Base-by-base conservation (phyloP, 805 yeast genomes). In the Nakazawaea wyomingensis region DNA sequence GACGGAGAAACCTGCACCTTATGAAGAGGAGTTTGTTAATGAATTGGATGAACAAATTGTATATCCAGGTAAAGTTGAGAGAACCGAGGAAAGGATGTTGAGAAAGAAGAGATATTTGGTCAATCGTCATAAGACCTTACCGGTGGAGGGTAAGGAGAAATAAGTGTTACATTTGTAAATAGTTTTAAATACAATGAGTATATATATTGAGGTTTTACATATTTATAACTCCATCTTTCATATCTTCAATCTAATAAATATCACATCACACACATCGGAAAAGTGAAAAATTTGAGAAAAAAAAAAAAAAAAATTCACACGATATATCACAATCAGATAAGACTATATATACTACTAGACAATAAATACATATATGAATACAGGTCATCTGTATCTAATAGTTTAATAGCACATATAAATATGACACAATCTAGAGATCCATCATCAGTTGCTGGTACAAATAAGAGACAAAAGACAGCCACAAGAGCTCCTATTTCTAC, bases 21-120 rank as follows among this genome's bases (percentile, higher is more conserved):
- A 53, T 54, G 57, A 52, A 43, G 70, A 66, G 48, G 71, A 76
- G 52, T 69, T 76, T 56, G 52, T 52, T 36, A 78, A 80, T 50
- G 74, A 78, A 16, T 59, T 72, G 16, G 95, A 85, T 61, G 77
- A 75, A 56, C 69, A 74, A 42, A 63, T 87, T 30, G 50, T 86
- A 27, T 87, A 85, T 58, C 95, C 95, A 2, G 89, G 89, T 22
- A 84, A 80, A 63, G 69, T 68, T 41, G 71, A 74, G 47, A 62
- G 74, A 16, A 51, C 58, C 2, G 68, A 65, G 37, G 70, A 69
- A 53, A 66, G 67, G 51, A 64, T 71, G 55, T 69, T 72, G 44
- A 71, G 73, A 48, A 72, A 71, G 57, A 74, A 71, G 45, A 80
- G 16, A 13, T 81, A 79, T 59, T 61, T 81, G 41, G 68, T 70